Base-by-base conservation (phyloP, 2,329 filamentous ascomycete genomes). In the Fusarium phyllophilum region DNA sequence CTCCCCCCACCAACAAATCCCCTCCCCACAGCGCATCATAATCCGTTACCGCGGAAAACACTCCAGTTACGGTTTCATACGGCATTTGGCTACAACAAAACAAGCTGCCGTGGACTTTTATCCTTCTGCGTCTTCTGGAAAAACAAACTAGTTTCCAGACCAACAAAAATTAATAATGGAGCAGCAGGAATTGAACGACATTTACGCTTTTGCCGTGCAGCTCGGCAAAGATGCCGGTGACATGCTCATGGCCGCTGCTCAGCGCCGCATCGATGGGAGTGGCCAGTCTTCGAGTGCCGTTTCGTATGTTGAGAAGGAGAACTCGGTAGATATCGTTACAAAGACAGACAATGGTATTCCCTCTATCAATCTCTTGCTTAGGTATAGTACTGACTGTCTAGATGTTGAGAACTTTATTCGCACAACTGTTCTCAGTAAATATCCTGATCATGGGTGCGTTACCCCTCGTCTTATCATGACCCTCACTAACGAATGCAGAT, bases 281-380 rank as follows among this genome's bases (percentile, higher is more conserved):
- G 64, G 59, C n/a, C 38, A 66, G 5, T 75, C 76, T 1, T 67
- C 72, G 6, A 73, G 59, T 38, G 34, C 64, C 5, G 76, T 78
- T 13, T 62, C 72, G 10, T 80, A 79, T 64, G 74, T 77, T 31
- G 91, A 94, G 82, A 95, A 95, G 80, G 90, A 93, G 74, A 94
- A 89, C 78, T 88, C 92, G 3, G 93, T 95, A 17, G 93, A 95
- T 79, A 89, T 95, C 70, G 93, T 95, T 26, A 95, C 92, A 15
- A 89, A 94, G 82, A 93, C 91, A 2, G 93, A 95, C 79, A 88
- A 92, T 82, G 91, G 91, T 92, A 81, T 73, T 82, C 57, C 31
- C 13, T 20, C 31, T 33, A 33, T 33, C 31, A 33, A 33, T 33
- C 31, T 33, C 31, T 31, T 31, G 31, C 31, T 33, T 4, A 33